Evolutionary conservation across 306 rosid genomes (phyloP).

Genomic region (Cucurbita maxima): DNA sequence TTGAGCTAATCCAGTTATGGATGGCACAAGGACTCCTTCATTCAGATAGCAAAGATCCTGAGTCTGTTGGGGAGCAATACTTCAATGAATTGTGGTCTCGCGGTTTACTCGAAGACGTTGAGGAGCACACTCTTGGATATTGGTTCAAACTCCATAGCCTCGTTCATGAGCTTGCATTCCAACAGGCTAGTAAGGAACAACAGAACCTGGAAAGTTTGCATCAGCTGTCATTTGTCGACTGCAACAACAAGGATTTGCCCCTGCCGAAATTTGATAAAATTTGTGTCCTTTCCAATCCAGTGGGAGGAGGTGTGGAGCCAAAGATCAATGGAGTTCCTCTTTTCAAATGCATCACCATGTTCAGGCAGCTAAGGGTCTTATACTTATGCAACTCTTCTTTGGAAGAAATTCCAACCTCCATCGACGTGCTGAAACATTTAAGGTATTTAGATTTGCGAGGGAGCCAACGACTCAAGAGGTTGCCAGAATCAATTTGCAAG

Average conservation of each 20-base stretch:
- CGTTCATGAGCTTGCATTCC: conserved; percentile 21
- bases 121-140: background rate
- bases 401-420: conserved; percentile 6
- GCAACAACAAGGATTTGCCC: background rate
- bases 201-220: background rate
- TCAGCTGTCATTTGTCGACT: background rate
- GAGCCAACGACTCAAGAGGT: background rate
- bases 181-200: background rate
- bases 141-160: conserved; percentile 16
- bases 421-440: background rate
- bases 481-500: conserved; percentile 9
- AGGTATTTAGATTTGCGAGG: background rate
- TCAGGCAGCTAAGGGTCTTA: background rate
- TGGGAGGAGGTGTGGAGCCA: background rate
- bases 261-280: background rate
- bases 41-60: background rate
- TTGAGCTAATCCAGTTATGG: conserved; percentile 22
- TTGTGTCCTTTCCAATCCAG: background rate
- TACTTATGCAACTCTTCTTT: background rate
- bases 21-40: conserved; percentile 27
- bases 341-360: background rate
- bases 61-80: conserved; percentile 18
- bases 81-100: conserved; percentile 17
- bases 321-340: background rate
- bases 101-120: conserved; percentile 21